Conservation (phyloP, 345 rosid species). For the Microthlaspi erraticum region DNA sequence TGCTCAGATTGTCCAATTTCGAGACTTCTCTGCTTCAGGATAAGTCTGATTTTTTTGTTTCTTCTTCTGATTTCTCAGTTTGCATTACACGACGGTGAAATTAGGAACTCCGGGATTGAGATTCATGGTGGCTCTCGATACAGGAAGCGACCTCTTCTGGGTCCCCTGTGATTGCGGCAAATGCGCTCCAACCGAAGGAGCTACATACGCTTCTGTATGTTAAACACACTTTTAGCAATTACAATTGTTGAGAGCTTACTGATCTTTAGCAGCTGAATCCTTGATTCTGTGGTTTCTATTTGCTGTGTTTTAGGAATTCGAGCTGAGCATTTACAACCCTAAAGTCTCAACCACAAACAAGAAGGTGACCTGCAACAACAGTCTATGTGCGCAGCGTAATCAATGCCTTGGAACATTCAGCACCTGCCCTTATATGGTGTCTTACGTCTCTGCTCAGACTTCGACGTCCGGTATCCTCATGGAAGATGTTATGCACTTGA, state of each 20-base stretch:
- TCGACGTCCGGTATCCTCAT: constrained; percentile 78
- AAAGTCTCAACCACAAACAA: constrained; percentile 69
- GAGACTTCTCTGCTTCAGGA: neutral
- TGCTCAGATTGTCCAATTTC: neutral
- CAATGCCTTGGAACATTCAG: constrained; percentile 73
- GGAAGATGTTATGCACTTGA: constrained; percentile 81
- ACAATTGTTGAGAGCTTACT: constrained; percentile 23
- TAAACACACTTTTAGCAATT: neutral
- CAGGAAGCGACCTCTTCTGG: constrained; percentile 92
- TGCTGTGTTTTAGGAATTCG: constrained; percentile 59
- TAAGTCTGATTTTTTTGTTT: constrained; percentile 31
- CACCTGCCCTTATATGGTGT: constrained; percentile 75
- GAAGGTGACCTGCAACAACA: constrained; percentile 75
- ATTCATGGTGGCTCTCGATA: constrained; percentile 90
- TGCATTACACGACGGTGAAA: constrained; percentile 88
- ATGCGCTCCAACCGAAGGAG: constrained; percentile 70
- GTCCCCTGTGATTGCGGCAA: constrained; percentile 84
- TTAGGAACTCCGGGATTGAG: constrained; percentile 85
- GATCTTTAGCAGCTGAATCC: neutral
- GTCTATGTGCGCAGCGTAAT: constrained; percentile 63
- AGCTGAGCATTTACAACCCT: constrained; percentile 73
- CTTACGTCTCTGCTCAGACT: constrained; percentile 85
- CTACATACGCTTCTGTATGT: constrained; percentile 68
- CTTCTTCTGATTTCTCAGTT: constrained; percentile 45
- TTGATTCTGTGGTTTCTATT: neutral